A percentile compares a stretch with the other conserved stretches of the same genome.
Conservation (phyloP, 83 land plant genomes). For the Isoetes engelmannii region DNA sequence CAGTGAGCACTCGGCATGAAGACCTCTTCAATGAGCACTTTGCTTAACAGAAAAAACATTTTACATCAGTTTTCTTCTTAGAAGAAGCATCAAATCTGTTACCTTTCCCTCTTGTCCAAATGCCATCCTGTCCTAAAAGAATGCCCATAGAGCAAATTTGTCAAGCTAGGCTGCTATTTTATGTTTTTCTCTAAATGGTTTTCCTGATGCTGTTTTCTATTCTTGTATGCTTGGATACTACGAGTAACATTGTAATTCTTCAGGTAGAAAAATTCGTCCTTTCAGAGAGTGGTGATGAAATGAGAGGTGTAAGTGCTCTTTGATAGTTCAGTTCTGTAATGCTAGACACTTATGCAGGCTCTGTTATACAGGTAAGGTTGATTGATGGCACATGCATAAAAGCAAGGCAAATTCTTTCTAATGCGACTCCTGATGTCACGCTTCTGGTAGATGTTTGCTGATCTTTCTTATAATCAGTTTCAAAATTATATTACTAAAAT, state of each 20-base stretch:
- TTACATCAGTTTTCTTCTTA: too few relatives aligned
- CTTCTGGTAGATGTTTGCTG: conserved; percentile 50
- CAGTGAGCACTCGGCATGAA: too few relatives aligned
- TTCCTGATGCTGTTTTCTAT: not conserved
- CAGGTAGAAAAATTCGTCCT: conserved; percentile 12
- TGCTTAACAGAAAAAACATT: too few relatives aligned
- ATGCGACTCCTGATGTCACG: conserved; percentile 85
- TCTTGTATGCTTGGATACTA: not conserved
- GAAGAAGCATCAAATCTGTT: too few relatives aligned
- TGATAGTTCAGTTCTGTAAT: too few relatives aligned
- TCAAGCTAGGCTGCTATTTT: not conserved
- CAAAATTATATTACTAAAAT: too few relatives aligned
- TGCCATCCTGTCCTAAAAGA: too few relatives aligned
- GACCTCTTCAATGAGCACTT: too few relatives aligned
- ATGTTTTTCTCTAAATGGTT: not conserved
- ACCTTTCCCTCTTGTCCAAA: too few relatives aligned
- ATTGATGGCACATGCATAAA: conserved; percentile 66
- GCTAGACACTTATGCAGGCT: too few relatives aligned
- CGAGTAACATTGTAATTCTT: not conserved
- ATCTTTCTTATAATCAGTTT: too few relatives aligned
- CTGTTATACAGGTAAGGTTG: conserved; percentile 48
- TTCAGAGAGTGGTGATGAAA: conserved; percentile 39
- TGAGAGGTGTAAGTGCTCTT: conserved; percentile 55
- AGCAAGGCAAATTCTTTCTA: conserved; percentile 74
- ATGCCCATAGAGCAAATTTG: too few relatives aligned